Evolutionary conservation across 2,329 filamentous ascomycete species (phyloP).

Genomic region (Ceratocystis cacaofunesta): DNA sequence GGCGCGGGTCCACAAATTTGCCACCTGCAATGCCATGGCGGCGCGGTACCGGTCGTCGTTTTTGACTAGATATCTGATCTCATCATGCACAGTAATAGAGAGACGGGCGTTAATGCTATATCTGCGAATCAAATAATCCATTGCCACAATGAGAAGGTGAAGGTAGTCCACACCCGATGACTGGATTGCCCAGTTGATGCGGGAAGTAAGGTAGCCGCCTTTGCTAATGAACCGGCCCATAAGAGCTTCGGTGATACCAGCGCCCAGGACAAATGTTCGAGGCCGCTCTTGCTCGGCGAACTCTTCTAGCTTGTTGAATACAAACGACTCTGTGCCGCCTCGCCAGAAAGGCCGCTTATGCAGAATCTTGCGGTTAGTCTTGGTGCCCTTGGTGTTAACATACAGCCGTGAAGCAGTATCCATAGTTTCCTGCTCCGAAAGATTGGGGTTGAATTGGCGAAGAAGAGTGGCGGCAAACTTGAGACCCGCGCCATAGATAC

Average conservation of each 20-base stretch:
- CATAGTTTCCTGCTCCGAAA: slow-evolving; percentile 66
- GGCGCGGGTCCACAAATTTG: slow-evolving; percentile 90
- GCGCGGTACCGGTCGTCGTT: slow-evolving; percentile 74
- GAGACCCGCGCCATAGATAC: slow-evolving; percentile 93
- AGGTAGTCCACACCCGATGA: slow-evolving; percentile 95
- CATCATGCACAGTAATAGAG: slow-evolving; percentile 90
- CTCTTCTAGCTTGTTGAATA: slow-evolving; percentile 96
- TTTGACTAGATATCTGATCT: slow-evolving; percentile 85
- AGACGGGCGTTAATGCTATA: slow-evolving; percentile 77
- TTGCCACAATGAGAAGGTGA: slow-evolving; percentile 78
- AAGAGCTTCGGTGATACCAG: slow-evolving; percentile 88
- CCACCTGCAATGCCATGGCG: slow-evolving; percentile 83
- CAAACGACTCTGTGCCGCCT: slow-evolving; percentile 89
- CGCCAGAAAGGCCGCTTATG: slow-evolving; percentile 76
- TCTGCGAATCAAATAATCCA: slow-evolving; percentile 81
- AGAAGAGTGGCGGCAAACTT: slow-evolving; percentile 85
- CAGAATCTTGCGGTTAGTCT: slow-evolving; percentile 59
- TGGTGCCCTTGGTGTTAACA: slow-evolving; percentile 74
- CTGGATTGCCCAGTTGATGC: slow-evolving; percentile 99
- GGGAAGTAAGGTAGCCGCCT: slow-evolving; percentile 83
- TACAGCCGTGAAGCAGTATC: slow-evolving; percentile 70
- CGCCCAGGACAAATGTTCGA: slow-evolving; percentile 79
- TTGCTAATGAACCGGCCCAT: slow-evolving; percentile 78
- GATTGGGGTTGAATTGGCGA: slow-evolving; percentile 76
- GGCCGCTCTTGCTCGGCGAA: slow-evolving; percentile 91